These are phyloP conservation scores for Penicillium crustosum DNA, from an alignment of 2,329 filamentous ascomycete species.

Conservation along the genomic window DNA sequence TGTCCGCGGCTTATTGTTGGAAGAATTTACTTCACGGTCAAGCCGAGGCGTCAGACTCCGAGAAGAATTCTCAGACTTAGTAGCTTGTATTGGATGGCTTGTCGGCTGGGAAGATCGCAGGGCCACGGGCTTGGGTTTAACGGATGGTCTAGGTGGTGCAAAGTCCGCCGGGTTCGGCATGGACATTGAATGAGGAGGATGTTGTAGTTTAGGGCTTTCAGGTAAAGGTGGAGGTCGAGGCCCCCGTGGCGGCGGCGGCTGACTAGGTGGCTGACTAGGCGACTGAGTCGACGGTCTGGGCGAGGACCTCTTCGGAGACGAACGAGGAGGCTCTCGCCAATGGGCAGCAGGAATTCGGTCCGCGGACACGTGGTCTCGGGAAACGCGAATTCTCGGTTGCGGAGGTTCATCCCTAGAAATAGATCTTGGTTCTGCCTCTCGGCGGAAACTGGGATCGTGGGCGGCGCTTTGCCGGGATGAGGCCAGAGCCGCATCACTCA, in stretches of 20 bases:
- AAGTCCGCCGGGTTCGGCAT: conserved; percentile 27
- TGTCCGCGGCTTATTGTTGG: conserved; percentile 18
- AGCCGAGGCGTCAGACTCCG: conserved; percentile 17
- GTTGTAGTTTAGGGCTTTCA: conserved; percentile 18
- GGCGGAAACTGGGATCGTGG: conserved; percentile 28
- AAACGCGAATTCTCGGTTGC: conserved; percentile 10
- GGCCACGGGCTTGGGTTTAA: conserved; percentile 42
- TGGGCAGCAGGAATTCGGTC: conserved; percentile 23
- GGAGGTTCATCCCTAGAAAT: conserved; percentile 28
- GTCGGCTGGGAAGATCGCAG: conserved; percentile 28
- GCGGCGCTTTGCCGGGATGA: conserved; percentile 32
- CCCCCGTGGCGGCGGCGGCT: conserved; percentile 11
- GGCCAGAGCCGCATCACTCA: conserved; percentile 30
- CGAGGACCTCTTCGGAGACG: conserved; percentile 17
- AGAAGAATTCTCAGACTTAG: conserved; percentile 29
- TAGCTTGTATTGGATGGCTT: conserved; percentile 12
- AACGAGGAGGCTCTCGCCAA: conserved; percentile 24
- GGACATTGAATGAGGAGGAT: conserved; percentile 12
- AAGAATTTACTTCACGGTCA: conserved; percentile 14
- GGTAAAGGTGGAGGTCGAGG: conserved; percentile 9
- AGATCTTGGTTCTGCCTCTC: conserved; percentile 24
- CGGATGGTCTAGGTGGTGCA: conserved; percentile 30
- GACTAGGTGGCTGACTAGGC: neutral
- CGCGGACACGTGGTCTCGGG: conserved; percentile 7
- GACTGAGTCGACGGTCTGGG: conserved; percentile 12